Evolutionary conservation across 1,284 basidiomycete genomes (phyloP), one percentile per base, ranked within the genome.

Genomic region (Puccinia novopanici): DNA sequence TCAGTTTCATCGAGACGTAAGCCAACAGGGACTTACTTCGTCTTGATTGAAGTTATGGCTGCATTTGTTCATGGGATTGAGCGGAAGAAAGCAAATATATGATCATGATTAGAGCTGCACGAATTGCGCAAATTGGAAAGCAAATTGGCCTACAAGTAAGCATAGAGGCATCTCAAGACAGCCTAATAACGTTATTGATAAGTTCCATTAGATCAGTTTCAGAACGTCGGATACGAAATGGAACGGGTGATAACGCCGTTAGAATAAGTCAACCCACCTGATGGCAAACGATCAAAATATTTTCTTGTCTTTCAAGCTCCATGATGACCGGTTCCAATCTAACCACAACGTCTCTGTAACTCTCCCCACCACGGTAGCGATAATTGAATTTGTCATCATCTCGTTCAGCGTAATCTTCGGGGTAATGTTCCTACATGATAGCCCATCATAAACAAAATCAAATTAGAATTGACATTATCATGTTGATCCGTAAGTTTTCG

Each of bases 311-410:
- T 86, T 99, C 97, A 24, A 99, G 89, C 86, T 99, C 97, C 93
- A 99, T 98, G 84, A 99, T 98, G 75, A 98, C 93, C 17, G 97
- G 97, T 86, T 99, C 97, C 37, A 99, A 88, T 42, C 96, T 91
- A 8, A 95, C 91, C n/a, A 98, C 94, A 9, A 87, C 86, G 85
- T 98, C 95, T 34, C 95, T 90, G 86, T 98, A 98, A 5, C 94
- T 95, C 86, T 98, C 97, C 75, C 97, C 96, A 24, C 91, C 91
- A 86, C 87, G 57, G 34, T 80, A 80, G 34, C 97, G 91, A 86
- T 99, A 99, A 87, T 99, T 99, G 87, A 98, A 99, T 87, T 99
- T 99, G 88, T 99, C 97, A 72, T 99, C 95, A 85, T 99, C 97
- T 37, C 97, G 91, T 84, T 94, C 94, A n/a, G 94, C 95, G 85